Evolutionary conservation across 352 stramenopile species (phyloP).

Genomic region (Phytophthora nicotianae): DNA sequence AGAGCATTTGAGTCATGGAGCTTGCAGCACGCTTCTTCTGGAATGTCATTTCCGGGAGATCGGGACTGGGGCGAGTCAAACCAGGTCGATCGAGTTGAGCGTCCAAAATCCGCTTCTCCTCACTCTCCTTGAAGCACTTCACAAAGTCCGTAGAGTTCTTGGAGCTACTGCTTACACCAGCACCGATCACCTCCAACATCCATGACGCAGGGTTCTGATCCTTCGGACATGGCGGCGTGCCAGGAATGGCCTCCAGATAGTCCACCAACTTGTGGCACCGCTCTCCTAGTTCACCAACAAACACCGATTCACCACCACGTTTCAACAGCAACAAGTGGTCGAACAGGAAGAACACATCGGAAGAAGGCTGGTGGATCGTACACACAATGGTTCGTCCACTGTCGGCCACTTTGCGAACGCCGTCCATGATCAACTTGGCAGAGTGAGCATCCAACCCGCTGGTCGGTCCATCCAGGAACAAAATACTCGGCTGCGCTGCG

Average conservation of each 20-base stretch:
- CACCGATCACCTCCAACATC: constrained; percentile 16
- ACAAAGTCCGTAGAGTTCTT: constrained; percentile 13
- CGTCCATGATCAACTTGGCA: constrained; percentile 13
- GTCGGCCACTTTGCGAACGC: constrained; percentile 10
- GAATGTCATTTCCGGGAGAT: constrained; percentile 13
- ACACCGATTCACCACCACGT: constrained; percentile 9
- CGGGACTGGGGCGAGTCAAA: constrained; percentile 4
- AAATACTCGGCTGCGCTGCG: constrained; percentile 6
- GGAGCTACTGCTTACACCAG: constrained; percentile 6
- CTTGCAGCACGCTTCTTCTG: constrained; percentile 11
- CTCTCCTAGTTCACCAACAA: constrained; percentile 10
- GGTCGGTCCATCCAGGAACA: constrained; percentile 8
- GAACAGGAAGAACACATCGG: constrained; percentile 14
- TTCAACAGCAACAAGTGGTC: constrained; percentile 7
- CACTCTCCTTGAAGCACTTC: constrained; percentile 17
- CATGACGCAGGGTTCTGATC: constrained; percentile 13
- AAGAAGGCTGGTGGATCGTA: constrained; percentile 10
- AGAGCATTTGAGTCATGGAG: constrained; percentile 14
- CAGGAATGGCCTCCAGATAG: constrained; percentile 11
- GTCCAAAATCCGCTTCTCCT: constrained; percentile 9
- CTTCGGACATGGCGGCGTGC: constrained; percentile 7
- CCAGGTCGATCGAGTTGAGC: constrained; percentile 6
- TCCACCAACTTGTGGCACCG: constrained; percentile 5
- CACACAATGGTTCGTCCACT: constrained; percentile 11
- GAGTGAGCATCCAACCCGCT: constrained; percentile 8